phyloP scores from a whole-genome alignment of 352 stramenopile species.

The Phytophthora idaei region DNA sequence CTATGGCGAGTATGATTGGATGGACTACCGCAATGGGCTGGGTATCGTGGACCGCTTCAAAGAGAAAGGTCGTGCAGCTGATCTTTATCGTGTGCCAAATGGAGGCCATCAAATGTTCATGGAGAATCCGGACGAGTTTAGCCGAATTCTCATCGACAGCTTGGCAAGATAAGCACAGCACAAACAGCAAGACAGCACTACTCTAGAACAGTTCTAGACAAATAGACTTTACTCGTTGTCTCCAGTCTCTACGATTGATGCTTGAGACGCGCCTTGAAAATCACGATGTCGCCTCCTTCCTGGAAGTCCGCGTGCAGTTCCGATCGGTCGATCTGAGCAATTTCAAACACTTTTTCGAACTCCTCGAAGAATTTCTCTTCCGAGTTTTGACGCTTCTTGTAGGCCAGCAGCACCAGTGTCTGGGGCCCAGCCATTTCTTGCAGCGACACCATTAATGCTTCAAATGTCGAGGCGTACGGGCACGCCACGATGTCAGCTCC shows the following conservation, averaged over 20 bases:
- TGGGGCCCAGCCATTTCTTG: slow-evolving; percentile 38
- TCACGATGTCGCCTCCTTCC: slow-evolving; percentile 55
- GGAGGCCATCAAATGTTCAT: slow-evolving; percentile 85
- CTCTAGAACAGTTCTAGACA: slow-evolving; percentile 13
- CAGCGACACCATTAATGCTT: slow-evolving; percentile 63
- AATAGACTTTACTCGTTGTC: slow-evolving; percentile 21
- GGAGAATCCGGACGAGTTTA: slow-evolving; percentile 81
- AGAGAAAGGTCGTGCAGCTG: slow-evolving; percentile 33
- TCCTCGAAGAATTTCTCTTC: slow-evolving; percentile 69
- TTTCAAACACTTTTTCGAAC: slow-evolving; percentile 56
- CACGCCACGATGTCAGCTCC: slow-evolving; percentile 86
- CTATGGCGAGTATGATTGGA: slow-evolving; percentile 86
- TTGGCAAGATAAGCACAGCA: slow-evolving; percentile 22
- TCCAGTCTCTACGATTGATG: slow-evolving; percentile 1
- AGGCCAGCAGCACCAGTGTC: slow-evolving; percentile 71
- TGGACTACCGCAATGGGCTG: slow-evolving; percentile 78
- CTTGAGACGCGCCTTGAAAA: slow-evolving; percentile 61
- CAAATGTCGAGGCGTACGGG: slow-evolving; percentile 75
- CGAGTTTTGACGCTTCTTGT: slow-evolving; percentile 75
- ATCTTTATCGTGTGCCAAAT: slow-evolving; percentile 67
- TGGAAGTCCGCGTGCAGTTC: slow-evolving; percentile 78
- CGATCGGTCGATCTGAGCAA: slow-evolving; percentile 41
- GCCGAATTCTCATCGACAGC: slow-evolving; percentile 58
- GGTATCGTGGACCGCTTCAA: slow-evolving; percentile 69
- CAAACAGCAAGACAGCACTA: not conserved